phyloP scores from a whole-genome alignment of 2,329 filamentous ascomycete species.

The Lecanicillium sp. region DNA sequence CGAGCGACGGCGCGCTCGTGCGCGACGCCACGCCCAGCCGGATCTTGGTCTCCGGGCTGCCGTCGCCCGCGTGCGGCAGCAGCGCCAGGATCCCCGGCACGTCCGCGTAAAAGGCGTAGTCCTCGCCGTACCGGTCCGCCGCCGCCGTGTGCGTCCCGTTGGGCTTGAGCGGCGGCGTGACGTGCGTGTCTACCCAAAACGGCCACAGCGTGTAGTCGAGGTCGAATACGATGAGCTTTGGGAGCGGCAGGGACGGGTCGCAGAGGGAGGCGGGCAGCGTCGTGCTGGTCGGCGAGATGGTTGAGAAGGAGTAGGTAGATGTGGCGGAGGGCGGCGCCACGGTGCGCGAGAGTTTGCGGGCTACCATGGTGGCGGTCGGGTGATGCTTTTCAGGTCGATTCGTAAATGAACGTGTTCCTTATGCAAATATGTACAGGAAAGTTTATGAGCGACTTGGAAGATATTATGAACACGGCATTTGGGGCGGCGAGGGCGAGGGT shows the following conservation, averaged over 20 bases:
- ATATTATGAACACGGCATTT: too few relatives aligned
- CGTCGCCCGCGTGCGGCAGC: conserved; percentile 31
- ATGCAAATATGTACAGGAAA: too few relatives aligned
- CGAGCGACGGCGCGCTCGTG: conserved; percentile 72
- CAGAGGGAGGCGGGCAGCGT: conserved; percentile 33
- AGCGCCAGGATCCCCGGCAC: conserved; percentile 59
- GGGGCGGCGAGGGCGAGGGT: too few relatives aligned
- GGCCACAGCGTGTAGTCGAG: conserved; percentile 99
- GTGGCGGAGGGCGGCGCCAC: conserved; percentile 11
- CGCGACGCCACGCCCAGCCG: conserved; percentile 70
- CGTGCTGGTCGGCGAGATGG: conserved; percentile 12
- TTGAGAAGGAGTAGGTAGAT: conserved; percentile 12
- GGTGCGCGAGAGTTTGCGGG: conserved; percentile 5
- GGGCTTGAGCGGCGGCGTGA: conserved; percentile 61
- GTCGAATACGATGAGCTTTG: conserved; percentile 83
- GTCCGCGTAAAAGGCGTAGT: conserved; percentile 62
- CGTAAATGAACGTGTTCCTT: too few relatives aligned
- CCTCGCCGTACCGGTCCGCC: conserved; percentile 54
- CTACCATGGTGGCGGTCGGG: too few relatives aligned
- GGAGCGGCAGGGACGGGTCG: conserved; percentile 58
- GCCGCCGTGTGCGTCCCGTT: conserved; percentile 33
- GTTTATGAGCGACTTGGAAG: too few relatives aligned
- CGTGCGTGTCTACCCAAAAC: conserved; percentile 95
- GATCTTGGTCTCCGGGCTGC: conserved; percentile 19
- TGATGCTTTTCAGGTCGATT: too few relatives aligned